A percentile compares a stretch with the other conserved stretches of the same genome.
Evolutionary conservation across 495 filamentous ascomycete genomes (phyloP).

Genomic region (Endocarpon pusillum): DNA sequence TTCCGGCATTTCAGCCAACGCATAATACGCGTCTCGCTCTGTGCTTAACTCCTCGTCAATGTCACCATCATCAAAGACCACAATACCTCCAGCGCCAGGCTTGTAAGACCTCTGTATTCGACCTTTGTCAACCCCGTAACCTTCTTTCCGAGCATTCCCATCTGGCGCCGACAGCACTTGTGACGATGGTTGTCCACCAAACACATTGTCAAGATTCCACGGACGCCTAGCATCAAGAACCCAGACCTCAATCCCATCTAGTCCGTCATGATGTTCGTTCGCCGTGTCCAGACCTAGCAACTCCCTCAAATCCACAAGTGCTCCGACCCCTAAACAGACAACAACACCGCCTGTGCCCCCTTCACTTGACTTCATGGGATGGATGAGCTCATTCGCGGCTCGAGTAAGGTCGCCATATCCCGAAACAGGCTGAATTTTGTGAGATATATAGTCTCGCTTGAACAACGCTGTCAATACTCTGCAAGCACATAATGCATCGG

Average conservation of each 20-base stretch:
- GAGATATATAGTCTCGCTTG: slow-evolving; percentile 93
- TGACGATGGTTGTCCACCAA: slow-evolving; percentile 47
- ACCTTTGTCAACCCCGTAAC: slow-evolving; percentile 39
- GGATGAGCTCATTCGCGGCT: slow-evolving; percentile 56
- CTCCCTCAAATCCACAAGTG: slow-evolving; percentile 66
- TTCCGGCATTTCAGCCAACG: slow-evolving; percentile 75
- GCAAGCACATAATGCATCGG: slow-evolving; percentile 88
- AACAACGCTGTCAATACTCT: slow-evolving; percentile 81
- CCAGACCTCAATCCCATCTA: slow-evolving; percentile 79
- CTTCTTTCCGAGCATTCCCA: slow-evolving; percentile 33
- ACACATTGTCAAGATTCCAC: slow-evolving; percentile 91
- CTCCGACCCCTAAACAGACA: slow-evolving; percentile 82
- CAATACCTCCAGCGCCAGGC: slow-evolving; percentile 63
- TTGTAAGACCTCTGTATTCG: slow-evolving; percentile 52
- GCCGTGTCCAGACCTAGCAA: slow-evolving; percentile 45
- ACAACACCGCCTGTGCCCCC: slow-evolving; percentile 76
- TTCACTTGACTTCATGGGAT: slow-evolving; percentile 61
- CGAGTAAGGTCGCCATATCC: slow-evolving; percentile 81
- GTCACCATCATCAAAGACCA: slow-evolving; percentile 92
- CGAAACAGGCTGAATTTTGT: slow-evolving; percentile 88
- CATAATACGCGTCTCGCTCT: slow-evolving; percentile 68
- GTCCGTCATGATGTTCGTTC: slow-evolving; percentile 39
- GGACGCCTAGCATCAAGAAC: slow-evolving; percentile 78
- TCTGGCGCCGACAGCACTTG: slow-evolving; percentile 29
- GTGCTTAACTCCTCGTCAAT: slow-evolving; percentile 67